A percentile compares a stretch with the other conserved stretches of the same genome.
Evolutionary conservation across 2,329 filamentous ascomycete species (phyloP).

Genomic region (Boeremia lycopersici): DNA sequence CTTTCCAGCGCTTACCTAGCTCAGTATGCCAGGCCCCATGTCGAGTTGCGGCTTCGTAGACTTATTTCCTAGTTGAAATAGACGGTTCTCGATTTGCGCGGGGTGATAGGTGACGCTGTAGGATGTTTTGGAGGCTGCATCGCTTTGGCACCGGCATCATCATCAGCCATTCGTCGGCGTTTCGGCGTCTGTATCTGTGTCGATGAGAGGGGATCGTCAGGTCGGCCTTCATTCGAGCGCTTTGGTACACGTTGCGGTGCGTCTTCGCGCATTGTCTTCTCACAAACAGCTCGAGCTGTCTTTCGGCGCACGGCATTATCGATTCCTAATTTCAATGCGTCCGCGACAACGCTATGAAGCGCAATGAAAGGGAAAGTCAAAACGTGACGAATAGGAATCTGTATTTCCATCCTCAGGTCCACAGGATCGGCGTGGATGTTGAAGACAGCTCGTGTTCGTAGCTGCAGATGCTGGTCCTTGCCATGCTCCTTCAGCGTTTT

Average conservation of each 20-base stretch:
- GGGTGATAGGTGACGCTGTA: background rate
- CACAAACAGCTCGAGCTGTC: background rate
- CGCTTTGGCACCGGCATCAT: background rate
- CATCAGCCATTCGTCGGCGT: background rate
- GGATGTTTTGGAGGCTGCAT: background rate
- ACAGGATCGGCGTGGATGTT: background rate
- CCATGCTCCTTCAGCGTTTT: too few relatives aligned
- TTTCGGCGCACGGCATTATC: constrained; percentile 18
- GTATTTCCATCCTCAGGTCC: constrained; percentile 8
- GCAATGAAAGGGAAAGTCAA: constrained; percentile 30
- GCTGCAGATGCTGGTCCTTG: background rate
- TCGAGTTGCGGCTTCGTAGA: background rate
- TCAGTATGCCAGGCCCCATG: too few relatives aligned
- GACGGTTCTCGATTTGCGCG: background rate
- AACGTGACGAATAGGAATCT: constrained; percentile 23
- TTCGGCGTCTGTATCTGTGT: background rate
- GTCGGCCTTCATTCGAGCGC: background rate
- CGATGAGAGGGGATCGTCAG: background rate
- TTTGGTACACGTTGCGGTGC: background rate
- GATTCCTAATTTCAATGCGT: constrained; percentile 29
- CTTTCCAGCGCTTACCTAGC: too few relatives aligned
- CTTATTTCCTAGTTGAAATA: too few relatives aligned
- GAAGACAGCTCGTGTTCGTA: background rate
- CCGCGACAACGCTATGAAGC: constrained; percentile 18
- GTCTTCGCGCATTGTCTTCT: background rate